Base-by-base conservation (phyloP, 805 yeast species). In the Kurtzmaniella fragi region DNA sequence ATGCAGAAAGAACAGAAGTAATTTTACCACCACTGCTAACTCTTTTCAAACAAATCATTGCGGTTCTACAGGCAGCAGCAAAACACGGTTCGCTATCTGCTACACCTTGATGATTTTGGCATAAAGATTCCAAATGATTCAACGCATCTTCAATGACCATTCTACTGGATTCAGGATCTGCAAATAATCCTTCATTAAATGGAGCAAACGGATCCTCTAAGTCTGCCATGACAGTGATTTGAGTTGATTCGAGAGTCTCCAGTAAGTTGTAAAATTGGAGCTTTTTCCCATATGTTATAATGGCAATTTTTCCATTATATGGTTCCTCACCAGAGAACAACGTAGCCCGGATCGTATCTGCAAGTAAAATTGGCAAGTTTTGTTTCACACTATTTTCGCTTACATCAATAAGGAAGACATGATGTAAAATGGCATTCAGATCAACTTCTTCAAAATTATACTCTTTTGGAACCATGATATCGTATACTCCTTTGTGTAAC, bases 11-110 rank as follows among this genome's bases (percentile, higher is more conserved):
- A 3, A 84, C 59, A 0, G 85, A 73, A 16, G 83, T 74, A 27
- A 91, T 80, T 49, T 90, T 85, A 43, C 98, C 99, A 44, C 93
- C 93, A n/a, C 29, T 31, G 7, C 93, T 95, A 27, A 71, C 72
- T 16, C 64, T 60, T 32, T 71, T 71, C 20, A 89, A 64, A 5
- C 88, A 80, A 38, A 75, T 54, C 48, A 71, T 63, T 0, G 95
- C 91, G 2, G 82, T 78, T 40, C 79, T 69, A 27, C 88, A 59
- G 0, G 95, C 96, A 3, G 86, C 77, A 0, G 96, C 95, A 53
- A 77, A 84, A 23, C 88, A 80, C 0, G 87, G 82, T 47, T 83
- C 90, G 0, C 80, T 60, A 26, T 68, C 73, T 5, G 57, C 53
- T n/a, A 58, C 40, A 2, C 55, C 54, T 39, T 70, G 67, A 34